Conservation (phyloP, 2,329 filamentous ascomycete species). For the Didymella segeticola region DNA sequence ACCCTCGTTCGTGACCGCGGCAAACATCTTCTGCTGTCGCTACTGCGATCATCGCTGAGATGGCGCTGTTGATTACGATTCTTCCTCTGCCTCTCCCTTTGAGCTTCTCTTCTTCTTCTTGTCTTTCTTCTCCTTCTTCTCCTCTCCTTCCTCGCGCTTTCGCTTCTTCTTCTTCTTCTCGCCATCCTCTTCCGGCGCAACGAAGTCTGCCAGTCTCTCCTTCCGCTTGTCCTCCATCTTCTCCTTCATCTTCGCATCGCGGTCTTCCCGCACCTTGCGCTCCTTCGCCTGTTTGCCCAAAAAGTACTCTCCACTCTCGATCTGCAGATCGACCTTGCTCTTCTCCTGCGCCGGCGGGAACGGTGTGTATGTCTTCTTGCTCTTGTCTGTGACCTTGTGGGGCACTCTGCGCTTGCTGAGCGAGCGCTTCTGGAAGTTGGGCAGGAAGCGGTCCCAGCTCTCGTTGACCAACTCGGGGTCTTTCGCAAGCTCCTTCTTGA, state of each 20-base stretch:
- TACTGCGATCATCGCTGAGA: not conserved
- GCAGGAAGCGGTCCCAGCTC: conserved; percentile 94
- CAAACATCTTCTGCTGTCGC: not conserved
- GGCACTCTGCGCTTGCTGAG: conserved; percentile 84
- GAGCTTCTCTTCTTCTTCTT: conserved; percentile 49
- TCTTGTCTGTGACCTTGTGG: conserved; percentile 87
- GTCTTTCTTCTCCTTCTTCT: conserved; percentile 52
- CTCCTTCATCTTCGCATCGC: conserved; percentile 82
- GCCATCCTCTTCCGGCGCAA: conserved; percentile 79
- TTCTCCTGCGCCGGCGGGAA: conserved; percentile 97
- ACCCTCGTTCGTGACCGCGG: too few species aligned
- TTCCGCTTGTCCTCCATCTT: conserved; percentile 89
- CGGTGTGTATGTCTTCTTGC: conserved; percentile 92
- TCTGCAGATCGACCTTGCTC: conserved; percentile 98
- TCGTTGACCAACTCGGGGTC: conserved; percentile 85
- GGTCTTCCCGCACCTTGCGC: conserved; percentile 76
- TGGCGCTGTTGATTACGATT: not conserved
- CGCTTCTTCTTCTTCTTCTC: conserved; percentile 58
- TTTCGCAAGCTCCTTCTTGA: conserved; percentile 89
- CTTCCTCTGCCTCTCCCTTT: conserved; percentile 36
- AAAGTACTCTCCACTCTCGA: conserved; percentile 98
- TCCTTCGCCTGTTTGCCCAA: conserved; percentile 92
- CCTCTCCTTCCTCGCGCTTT: conserved; percentile 57
- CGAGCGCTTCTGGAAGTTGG: conserved; percentile 94
- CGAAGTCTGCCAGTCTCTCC: conserved; percentile 84